A percentile compares a stretch with the other conserved stretches of the same genome.
Evolutionary conservation across 345 rosid genomes (phyloP).

Genomic region (Salix exigua): DNA sequence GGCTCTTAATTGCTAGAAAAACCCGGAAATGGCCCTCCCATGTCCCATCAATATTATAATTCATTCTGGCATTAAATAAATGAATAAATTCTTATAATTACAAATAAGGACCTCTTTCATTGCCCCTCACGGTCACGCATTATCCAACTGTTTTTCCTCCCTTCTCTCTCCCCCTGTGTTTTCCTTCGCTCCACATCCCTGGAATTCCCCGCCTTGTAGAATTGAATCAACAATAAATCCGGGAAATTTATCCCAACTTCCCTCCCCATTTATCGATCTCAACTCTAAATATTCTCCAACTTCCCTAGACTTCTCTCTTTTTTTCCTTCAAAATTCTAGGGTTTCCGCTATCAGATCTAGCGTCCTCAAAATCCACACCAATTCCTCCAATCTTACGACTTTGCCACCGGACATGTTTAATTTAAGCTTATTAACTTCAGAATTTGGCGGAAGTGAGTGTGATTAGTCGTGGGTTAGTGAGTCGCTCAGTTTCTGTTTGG

Average conservation of each 20-base stretch:
- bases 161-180: neutral
- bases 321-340: neutral
- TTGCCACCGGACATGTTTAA: neutral
- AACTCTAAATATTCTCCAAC: neutral
- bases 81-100: neutral
- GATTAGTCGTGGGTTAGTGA: neutral
- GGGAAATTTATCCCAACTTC: neutral
- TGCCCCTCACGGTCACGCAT: neutral
- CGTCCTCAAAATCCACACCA: neutral
- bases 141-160: neutral
- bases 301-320: neutral
- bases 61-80: neutral
- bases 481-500: neutral
- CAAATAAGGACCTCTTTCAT: neutral
- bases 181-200: neutral
- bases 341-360: slow-evolving; percentile 1
- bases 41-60: slow-evolving; percentile 1
- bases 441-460: neutral
- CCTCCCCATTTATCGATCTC: neutral
- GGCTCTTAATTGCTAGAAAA: no score
- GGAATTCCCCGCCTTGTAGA: neutral
- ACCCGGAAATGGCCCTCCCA: no score
- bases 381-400: neutral
- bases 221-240: slow-evolving; percentile 3
- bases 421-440: neutral